These are phyloP conservation scores for Blastobotrys mokoenaii DNA, from an alignment of 805 yeast genomes.

Conservation along the genomic window DNA sequence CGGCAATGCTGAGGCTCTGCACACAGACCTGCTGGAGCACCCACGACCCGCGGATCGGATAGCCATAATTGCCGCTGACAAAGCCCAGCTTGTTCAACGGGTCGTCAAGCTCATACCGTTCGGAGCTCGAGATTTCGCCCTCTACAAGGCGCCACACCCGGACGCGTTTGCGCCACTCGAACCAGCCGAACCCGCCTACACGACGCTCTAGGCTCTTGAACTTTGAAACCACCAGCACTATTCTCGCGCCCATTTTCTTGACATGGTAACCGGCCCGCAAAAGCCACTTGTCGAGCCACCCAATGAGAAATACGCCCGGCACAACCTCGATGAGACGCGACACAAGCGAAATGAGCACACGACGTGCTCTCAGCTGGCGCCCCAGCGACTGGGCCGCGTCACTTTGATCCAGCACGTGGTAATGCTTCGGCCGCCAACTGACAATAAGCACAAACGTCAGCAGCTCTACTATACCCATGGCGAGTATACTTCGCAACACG, in stretches of 20 bases:
- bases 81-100: constrained; percentile 6
- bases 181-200: constrained; percentile 2
- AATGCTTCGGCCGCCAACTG: background rate
- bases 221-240: background rate
- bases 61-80: constrained; percentile 13
- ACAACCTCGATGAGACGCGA: too few species aligned
- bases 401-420: background rate
- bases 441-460: background rate
- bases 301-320: too few species aligned
- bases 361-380: background rate
- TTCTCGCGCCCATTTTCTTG: background rate
- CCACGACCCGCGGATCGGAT: constrained; percentile 8
- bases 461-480: constrained; percentile 7
- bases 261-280: too few species aligned
- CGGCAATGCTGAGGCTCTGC: constrained; percentile 2
- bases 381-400: background rate
- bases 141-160: background rate
- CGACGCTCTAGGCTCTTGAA: constrained; percentile 3
- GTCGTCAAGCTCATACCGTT: background rate
- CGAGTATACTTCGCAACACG: constrained; percentile 2
- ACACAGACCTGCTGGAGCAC: constrained; percentile 5
- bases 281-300: too few species aligned
- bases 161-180: background rate
- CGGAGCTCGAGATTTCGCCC: background rate
- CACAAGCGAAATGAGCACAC: too few species aligned